Conservation (phyloP, 768 basidiomycete species). For the Pleurotus cornucopiae region DNA sequence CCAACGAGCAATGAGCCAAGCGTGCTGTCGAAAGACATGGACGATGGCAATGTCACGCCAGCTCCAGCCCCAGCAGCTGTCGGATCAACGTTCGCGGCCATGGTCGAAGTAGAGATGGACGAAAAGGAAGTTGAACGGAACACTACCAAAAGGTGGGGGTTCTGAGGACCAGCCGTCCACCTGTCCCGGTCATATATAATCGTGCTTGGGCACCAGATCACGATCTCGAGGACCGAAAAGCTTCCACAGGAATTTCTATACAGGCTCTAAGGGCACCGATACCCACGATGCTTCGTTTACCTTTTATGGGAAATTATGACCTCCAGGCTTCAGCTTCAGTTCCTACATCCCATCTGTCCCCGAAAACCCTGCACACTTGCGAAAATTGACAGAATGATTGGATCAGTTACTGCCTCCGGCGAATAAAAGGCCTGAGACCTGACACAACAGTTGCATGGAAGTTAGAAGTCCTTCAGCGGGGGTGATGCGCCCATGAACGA, state of each 20-base stretch:
- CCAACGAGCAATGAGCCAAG: conserved; percentile 55
- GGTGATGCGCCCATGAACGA: no score
- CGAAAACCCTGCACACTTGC: not conserved
- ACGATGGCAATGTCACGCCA: conserved; percentile 11
- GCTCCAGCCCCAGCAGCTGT: not conserved
- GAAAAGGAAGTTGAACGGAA: not conserved
- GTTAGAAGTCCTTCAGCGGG: no score
- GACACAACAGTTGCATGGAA: no score
- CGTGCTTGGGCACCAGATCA: conserved; percentile 1
- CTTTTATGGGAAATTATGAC: not conserved
- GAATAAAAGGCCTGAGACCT: no score
- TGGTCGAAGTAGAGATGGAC: not conserved
- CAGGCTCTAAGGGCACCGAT: not conserved
- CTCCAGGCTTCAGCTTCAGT: not conserved
- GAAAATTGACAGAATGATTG: no score
- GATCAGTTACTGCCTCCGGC: no score
- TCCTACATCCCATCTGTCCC: not conserved
- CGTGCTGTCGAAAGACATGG: conserved; percentile 36
- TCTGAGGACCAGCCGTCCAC: not conserved
- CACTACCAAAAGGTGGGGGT: not conserved
- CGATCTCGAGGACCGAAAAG: not conserved
- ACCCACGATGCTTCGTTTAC: not conserved
- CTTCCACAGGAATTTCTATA: not conserved
- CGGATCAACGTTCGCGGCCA: not conserved
- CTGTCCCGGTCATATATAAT: not conserved